These are phyloP conservation scores for Hondaea fermentalgiana DNA, from an alignment of 108 stramenopile genomes.

Conservation along the genomic window DNA sequence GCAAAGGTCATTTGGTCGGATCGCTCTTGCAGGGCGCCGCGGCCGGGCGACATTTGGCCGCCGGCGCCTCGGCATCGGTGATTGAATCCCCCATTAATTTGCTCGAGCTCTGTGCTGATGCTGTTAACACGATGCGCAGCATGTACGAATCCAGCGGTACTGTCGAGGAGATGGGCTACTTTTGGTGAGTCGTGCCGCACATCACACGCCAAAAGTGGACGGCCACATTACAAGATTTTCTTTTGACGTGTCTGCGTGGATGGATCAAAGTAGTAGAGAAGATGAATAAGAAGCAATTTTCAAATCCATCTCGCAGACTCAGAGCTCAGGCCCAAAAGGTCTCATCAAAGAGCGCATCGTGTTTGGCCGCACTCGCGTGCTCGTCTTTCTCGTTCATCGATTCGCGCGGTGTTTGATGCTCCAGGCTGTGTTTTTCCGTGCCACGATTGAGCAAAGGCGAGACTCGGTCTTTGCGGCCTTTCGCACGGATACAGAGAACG, in stretches of 20 bases:
- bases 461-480: too few relatives aligned
- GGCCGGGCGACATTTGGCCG: neutral
- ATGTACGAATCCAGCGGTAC: conserved; percentile 29
- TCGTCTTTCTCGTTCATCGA: neutral
- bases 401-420: too few relatives aligned
- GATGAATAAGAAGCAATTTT: neutral
- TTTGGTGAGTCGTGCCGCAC: neutral
- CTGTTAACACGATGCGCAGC: conserved; percentile 17
- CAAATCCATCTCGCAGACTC: neutral
- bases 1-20: neutral
- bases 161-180: conserved; percentile 38
- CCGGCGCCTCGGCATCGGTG: neutral
- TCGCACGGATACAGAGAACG: too few relatives aligned
- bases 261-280: neutral
- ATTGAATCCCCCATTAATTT: neutral
- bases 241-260: too few relatives aligned
- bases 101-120: neutral
- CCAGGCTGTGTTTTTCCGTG: too few relatives aligned
- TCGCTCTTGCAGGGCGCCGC: neutral
- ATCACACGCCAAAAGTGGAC: too few relatives aligned
- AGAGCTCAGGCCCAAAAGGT: conserved; percentile 36
- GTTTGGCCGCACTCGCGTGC: neutral
- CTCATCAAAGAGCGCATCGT: neutral
- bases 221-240: too few relatives aligned
- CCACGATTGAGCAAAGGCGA: too few relatives aligned